Conservation (phyloP, 352 stramenopile species). For the Globisporangium sylvaticum region DNA sequence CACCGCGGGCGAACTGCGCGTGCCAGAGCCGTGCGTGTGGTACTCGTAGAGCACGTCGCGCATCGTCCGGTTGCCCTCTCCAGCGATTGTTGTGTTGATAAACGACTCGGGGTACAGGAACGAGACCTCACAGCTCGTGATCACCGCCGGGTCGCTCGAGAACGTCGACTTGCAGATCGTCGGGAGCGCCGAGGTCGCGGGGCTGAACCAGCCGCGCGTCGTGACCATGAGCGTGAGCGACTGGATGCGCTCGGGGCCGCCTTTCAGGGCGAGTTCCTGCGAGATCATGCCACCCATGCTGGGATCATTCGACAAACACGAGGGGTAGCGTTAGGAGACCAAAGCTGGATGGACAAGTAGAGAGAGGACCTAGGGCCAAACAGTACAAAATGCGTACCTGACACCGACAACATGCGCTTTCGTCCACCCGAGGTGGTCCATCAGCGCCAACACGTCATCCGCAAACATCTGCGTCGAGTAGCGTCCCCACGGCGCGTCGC, state of each 20-base stretch:
- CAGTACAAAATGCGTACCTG: neutral
- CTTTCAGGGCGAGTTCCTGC: constrained; percentile 29
- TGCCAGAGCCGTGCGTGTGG: neutral
- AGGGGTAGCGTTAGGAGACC: neutral
- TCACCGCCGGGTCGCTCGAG: neutral
- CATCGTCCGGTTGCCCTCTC: neutral
- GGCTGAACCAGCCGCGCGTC: constrained; percentile 20
- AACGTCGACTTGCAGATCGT: constrained; percentile 4
- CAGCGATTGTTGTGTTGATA: neutral
- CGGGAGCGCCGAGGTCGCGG: neutral
- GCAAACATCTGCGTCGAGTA: constrained; percentile 37
- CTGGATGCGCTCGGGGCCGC: constrained; percentile 27
- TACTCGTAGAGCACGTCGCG: constrained; percentile 6
- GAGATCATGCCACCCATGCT: constrained; percentile 54
- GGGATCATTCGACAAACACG: neutral
- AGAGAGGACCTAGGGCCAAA: too few species aligned
- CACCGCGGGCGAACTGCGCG: neutral
- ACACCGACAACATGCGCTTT: constrained; percentile 7
- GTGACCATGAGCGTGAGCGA: constrained; percentile 46
- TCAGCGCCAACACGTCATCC: constrained; percentile 24
- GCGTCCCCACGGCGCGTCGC: constrained; percentile 23
- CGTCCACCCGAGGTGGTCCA: constrained; percentile 18
- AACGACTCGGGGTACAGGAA: constrained; percentile 4
- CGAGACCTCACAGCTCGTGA: constrained; percentile 1
- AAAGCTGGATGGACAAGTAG: too few species aligned